Percentiles rank a stretch among this genome's conserved stretches.
Conservation (phyloP, 148 eudicot species). For the Rheum nobile region DNA sequence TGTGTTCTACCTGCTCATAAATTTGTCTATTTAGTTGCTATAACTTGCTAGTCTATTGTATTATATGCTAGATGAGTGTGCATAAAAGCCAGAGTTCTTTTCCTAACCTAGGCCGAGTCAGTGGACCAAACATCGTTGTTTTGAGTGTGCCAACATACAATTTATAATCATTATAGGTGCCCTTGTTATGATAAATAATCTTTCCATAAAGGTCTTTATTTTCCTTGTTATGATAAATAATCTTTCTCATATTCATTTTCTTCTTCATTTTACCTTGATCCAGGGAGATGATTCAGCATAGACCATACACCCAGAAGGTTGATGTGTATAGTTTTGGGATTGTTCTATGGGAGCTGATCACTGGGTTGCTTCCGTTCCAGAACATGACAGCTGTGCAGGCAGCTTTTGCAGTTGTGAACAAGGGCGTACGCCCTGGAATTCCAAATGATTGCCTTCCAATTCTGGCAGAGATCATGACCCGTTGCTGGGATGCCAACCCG, state of each 20-base stretch:
- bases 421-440: conserved; percentile 71
- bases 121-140: background rate
- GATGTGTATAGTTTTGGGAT: conserved; percentile 96
- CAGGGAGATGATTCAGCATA: conserved; percentile 99
- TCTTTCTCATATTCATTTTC: background rate
- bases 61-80: background rate
- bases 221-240: background rate
- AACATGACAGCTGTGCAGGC: conserved; percentile 99
- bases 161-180: too few relatives aligned
- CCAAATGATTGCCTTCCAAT: conserved; percentile 71
- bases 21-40: background rate
- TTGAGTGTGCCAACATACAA: too few relatives aligned
- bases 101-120: background rate
- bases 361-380: conserved; percentile 92
- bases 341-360: conserved; percentile 89
- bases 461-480: conserved; percentile 76
- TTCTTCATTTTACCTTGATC: background rate
- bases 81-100: background rate
- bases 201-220: background rate
- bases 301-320: conserved; percentile 92
- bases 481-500: conserved; percentile 87
- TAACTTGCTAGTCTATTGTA: background rate
- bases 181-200: too few relatives aligned
- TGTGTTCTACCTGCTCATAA: background rate
- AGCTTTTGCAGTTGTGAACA: conserved; percentile 96